Evolutionary conservation across 495 filamentous ascomycete species (phyloP).

Genomic region (Trichoderma asperelloides): DNA sequence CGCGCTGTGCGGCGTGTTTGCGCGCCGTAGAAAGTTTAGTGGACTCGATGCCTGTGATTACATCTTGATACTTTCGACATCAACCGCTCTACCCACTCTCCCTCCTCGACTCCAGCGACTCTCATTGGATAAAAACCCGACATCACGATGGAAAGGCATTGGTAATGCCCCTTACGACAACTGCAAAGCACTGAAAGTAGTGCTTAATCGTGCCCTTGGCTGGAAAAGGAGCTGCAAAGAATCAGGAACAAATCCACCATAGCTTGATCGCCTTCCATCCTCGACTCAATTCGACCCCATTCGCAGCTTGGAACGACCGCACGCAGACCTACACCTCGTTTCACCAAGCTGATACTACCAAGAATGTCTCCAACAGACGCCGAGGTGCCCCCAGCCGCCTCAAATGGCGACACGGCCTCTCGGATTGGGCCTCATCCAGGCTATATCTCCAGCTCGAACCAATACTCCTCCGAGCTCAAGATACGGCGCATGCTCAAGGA

Average conservation of each 20-base stretch:
- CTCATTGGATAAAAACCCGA: not conserved
- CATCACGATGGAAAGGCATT: not conserved
- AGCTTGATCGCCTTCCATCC: not conserved
- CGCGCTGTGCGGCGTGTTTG: not conserved
- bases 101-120: not conserved
- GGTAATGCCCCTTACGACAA: not conserved
- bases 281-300: not conserved
- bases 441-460: slow-evolving; percentile 29
- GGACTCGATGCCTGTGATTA: not conserved
- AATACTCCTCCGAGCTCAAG: slow-evolving; percentile 30
- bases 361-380: not conserved
- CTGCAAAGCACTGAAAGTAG: not conserved
- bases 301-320: not conserved
- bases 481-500: slow-evolving; percentile 29
- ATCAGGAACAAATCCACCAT: not conserved
- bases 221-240: not conserved
- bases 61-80: not conserved
- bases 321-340: not conserved
- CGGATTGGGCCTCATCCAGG: slow-evolving; percentile 28
- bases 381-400: not conserved
- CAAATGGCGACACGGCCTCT: not conserved
- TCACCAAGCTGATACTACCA: not conserved
- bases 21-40: not conserved
- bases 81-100: not conserved
- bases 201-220: not conserved